Base-by-base conservation (phyloP, 2,329 filamentous ascomycete genomes). In the Fonsecaea pedrosoi region DNA sequence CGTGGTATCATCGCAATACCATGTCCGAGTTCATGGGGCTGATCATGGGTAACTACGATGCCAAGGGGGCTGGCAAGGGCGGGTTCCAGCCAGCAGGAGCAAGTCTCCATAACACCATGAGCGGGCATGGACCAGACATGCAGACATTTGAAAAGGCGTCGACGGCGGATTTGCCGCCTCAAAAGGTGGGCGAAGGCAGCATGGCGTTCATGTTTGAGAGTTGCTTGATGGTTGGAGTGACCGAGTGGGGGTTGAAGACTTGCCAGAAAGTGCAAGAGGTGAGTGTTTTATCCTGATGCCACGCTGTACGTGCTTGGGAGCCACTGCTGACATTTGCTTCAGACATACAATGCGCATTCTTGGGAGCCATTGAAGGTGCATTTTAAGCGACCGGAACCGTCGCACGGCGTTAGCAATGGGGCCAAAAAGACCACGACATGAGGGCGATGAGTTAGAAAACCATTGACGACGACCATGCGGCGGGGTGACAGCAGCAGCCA, bases 331-430 rank as follows among this genome's bases (percentile, higher is more conserved):
- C 62, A 30, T 38, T 35, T 1, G 15, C 40, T 34, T 45, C 63
- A 72, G 71, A 86, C 86, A 64, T 96, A 95, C 75, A 93, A 88
- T 75, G 87, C 89, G 65, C 90, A 96, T 81, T 94, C 91, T 76
- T 97, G 92, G 92, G 88, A 83, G 34, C 85, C 85, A 0, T 79
- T 91, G 60, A 86, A 86, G 77, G 83, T 87, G 53, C 86, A 90
- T 74, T 91, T 89, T 70, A 81, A 82, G 74, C 81, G 81, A 74
- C 83, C 84, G 18, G 80, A 82, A 68, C 82, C 83, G 73, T 73
- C 77, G 66, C 73, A 75, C 0, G 76, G 74, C 64, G 77, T 68
- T 42, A 65, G 62, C 48, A 64, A 72, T 32, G 65, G 64, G 18
- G 42, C 37, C 45, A 25, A 50, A 25, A 25, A 50, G 45, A 2